These are phyloP conservation scores for Entrophospora sp. DNA, from an alignment of 192 early-diverging fungal genomes.

Conservation along the genomic window DNA sequence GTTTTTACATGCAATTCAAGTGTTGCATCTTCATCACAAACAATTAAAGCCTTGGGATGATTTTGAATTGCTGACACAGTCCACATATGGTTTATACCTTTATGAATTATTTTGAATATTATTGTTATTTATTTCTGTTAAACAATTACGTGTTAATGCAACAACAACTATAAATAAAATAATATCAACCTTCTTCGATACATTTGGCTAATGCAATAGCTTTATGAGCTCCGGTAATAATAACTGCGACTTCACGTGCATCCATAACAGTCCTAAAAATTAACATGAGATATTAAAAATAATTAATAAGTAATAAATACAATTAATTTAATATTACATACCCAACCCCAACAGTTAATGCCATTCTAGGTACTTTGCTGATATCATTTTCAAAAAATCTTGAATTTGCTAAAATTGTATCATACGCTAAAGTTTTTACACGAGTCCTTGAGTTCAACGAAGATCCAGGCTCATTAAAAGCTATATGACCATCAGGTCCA, in stretches of 20 bases:
- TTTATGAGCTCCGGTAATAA: conserved; percentile 84
- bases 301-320: too few relatives aligned
- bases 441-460: conserved; percentile 73
- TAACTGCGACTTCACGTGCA: conserved; percentile 71
- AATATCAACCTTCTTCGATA: conserved; percentile 48
- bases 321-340: conserved; percentile 33
- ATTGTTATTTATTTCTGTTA: too few relatives aligned
- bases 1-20: conserved; percentile 86
- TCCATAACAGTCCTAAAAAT: conserved; percentile 79
- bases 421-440: conserved; percentile 82
- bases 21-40: conserved; percentile 83
- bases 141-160: too few relatives aligned
- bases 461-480: conserved; percentile 86
- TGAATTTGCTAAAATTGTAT: conserved; percentile 80
- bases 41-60: conserved; percentile 70
- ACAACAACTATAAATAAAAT: conserved; percentile 25
- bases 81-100: conserved; percentile 86
- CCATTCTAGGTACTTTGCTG: conserved; percentile 75
- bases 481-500: conserved; percentile 87
- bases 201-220: conserved; percentile 76
- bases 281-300: too few relatives aligned
- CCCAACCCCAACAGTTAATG: conserved; percentile 80
- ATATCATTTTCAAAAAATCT: conserved; percentile 81
- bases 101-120: neutral
- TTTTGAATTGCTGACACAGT: conserved; percentile 79